phyloP scores from a whole-genome alignment of 208 protist genomes.

The Leishmania gerbilli region DNA sequence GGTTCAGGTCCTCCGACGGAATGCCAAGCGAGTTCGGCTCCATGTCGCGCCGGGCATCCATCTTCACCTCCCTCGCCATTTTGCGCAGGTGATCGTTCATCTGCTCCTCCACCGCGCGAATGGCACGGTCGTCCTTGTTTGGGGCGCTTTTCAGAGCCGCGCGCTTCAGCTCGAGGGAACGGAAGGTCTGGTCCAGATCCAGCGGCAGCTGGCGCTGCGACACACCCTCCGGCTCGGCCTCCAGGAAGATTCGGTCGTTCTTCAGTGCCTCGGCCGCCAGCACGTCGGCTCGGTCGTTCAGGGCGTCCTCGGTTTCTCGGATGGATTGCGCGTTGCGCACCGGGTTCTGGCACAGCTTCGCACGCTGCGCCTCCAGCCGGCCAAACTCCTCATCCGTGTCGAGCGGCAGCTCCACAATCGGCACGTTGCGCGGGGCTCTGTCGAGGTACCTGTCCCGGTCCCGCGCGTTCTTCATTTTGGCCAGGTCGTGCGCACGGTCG shows the following conservation, averaged over 20 bases:
- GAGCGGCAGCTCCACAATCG: conserved; percentile 66
- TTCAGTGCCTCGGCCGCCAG: conserved; percentile 67
- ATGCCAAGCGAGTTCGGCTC: conserved; percentile 58
- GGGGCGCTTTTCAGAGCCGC: conserved; percentile 59
- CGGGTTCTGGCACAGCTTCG: conserved; percentile 62
- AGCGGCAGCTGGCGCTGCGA: conserved; percentile 62
- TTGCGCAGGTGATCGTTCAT: conserved; percentile 62
- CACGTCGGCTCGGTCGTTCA: conserved; percentile 67
- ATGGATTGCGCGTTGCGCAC: conserved; percentile 45
- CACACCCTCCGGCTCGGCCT: conserved; percentile 67
- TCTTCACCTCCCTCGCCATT: conserved; percentile 58
- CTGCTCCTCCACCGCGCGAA: conserved; percentile 67
- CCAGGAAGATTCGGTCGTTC: conserved; percentile 81
- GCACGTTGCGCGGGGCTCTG: conserved; percentile 46
- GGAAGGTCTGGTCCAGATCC: conserved; percentile 68
- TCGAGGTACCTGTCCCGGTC: conserved; percentile 61
- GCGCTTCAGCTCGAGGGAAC: conserved; percentile 63
- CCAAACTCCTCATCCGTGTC: conserved; percentile 71
- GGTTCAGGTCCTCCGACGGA: conserved; percentile 48
- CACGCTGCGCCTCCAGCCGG: conserved; percentile 62
- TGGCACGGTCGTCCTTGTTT: conserved; percentile 34
- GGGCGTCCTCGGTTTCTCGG: conserved; percentile 48
- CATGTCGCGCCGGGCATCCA: conserved; percentile 60
- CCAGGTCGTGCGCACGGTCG: conserved; percentile 65
- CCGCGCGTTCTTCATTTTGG: conserved; percentile 57